Evolutionary conservation across 257 asterid genomes (phyloP).

Genomic region (Handroanthus guayacan): DNA sequence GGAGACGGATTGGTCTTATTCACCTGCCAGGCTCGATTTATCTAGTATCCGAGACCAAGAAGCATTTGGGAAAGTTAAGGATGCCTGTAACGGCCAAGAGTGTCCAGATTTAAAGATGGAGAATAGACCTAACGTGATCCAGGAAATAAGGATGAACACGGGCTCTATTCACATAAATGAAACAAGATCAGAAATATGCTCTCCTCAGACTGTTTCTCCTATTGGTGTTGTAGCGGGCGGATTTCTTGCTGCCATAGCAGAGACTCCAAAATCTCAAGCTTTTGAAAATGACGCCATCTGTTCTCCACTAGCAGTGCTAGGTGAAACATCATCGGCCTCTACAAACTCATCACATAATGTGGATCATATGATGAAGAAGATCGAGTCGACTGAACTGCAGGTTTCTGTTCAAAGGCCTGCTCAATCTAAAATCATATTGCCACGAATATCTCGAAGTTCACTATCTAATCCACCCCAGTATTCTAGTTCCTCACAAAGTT

Average conservation of each 20-base stretch:
- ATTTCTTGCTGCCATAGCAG: conserved; percentile 27
- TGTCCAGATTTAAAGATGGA: conserved; percentile 2
- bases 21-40: conserved; percentile 39
- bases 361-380: conserved; percentile 32
- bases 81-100: conserved; percentile 49
- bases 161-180: conserved; percentile 33
- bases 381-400: conserved; percentile 39
- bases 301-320: background rate
- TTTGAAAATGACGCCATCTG: conserved; percentile 29
- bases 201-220: conserved; percentile 9
- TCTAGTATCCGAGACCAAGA: conserved; percentile 47
- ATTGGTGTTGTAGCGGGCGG: background rate
- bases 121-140: background rate
- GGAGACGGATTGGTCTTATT: conserved; percentile 60
- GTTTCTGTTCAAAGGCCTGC: conserved; percentile 46
- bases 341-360: conserved; percentile 23
- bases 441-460: conserved; percentile 37
- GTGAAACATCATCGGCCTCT: conserved; percentile 21
- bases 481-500: conserved; percentile 42
- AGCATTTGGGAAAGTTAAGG: conserved; percentile 55
- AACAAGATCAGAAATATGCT: conserved; percentile 20
- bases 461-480: conserved; percentile 41
- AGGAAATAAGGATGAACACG: conserved; percentile 17
- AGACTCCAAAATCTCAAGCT: conserved; percentile 28
- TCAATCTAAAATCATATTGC: conserved; percentile 51